Base-by-base conservation (phyloP, 2,329 filamentous ascomycete genomes). In the Sporothrix pseudoabietina region DNA sequence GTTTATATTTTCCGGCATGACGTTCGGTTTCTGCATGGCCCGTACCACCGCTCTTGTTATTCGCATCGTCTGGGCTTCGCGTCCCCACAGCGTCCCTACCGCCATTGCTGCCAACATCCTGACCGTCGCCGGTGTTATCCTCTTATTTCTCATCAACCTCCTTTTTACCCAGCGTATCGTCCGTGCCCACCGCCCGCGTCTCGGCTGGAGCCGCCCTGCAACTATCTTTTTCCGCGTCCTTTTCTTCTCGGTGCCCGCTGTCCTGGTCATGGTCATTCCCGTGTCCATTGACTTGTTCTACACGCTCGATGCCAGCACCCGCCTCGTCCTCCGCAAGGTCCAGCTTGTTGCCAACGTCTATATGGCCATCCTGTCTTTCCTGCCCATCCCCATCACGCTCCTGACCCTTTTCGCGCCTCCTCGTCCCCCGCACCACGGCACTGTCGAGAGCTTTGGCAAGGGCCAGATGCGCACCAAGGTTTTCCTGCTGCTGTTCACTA, bases 91-190 rank as follows among this genome's bases (percentile, higher is more conserved):
- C 77, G 74, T 82, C 70, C 77, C 79, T 72, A 76, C 89, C 72
- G 84, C 83, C 77, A 86, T 89, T 74, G 89, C 90, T 8, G 88
- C 92, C 3, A 85, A 85, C 76, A 87, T 96, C 78, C 90, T 96
- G 77, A 88, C 93, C 73, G 88, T 90, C 61, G 90, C 91, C 0
- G 93, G 93, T 57, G 89, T 94, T 19, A 80, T 97, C 47, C 81
- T 97, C 8, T 83, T 97, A 35, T 95, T 92, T 81, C 82, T 95
- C 77, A 83, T 94, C 81, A 96, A 97, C 82, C 82, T 97, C 57
- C 83, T 96, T 78, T 92, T 94, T 79, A 82, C 90, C 0, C 92
- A 94, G 81, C 89, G 94, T 63, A 85, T 97, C 35, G 81, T 96
- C 22, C 87, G 94, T 71, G 91, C 91, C 4, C 87, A 89, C 63